A percentile compares a stretch with the other conserved stretches of the same genome.
phyloP scores from a whole-genome alignment of 352 stramenopile species.

The Phytophthora idaei region DNA sequence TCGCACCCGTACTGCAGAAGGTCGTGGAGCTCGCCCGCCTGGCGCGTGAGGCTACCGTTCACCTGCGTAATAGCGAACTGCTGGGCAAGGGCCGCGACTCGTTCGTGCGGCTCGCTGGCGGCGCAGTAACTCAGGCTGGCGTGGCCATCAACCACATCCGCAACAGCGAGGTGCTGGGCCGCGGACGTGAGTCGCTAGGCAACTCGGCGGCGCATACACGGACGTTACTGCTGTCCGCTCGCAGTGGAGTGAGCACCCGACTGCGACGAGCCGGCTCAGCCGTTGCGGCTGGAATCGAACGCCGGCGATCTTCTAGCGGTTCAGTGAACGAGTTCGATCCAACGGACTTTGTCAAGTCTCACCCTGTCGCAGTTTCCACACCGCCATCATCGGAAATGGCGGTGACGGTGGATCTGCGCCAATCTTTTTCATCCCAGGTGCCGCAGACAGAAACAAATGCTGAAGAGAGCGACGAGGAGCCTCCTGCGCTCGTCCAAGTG shows the following conservation, averaged over 20 bases:
- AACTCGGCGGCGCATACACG: conserved; percentile 55
- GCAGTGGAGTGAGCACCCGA: conserved; percentile 51
- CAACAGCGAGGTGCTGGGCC: conserved; percentile 48
- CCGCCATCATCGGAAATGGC: conserved; percentile 32
- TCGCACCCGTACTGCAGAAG: conserved; percentile 54
- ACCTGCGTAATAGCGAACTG: conserved; percentile 40
- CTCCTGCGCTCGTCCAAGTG: conserved; percentile 17
- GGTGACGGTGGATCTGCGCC: conserved; percentile 40
- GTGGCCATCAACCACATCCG: conserved; percentile 40
- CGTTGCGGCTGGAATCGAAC: conserved; percentile 55
- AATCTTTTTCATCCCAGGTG: conserved; percentile 19
- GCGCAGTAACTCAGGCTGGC: conserved; percentile 37
- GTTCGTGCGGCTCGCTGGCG: conserved; percentile 40
- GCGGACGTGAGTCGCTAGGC: conserved; percentile 60
- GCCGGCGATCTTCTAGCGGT: conserved; percentile 47
- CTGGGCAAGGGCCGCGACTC: conserved; percentile 61
- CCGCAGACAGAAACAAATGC: conserved; percentile 3
- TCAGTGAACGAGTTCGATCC: conserved; percentile 22
- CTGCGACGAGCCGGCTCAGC: conserved; percentile 49
- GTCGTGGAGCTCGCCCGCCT: conserved; percentile 56
- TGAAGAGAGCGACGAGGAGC: conserved; percentile 29
- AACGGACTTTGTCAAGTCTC: conserved; percentile 31
- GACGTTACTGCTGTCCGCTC: conserved; percentile 46
- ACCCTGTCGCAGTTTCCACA: conserved; percentile 19
- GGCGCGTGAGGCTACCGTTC: conserved; percentile 34